A percentile compares a stretch with the other conserved stretches of the same genome.
phyloP scores from a whole-genome alignment of 495 filamentous ascomycete species.

The Podospora appendiculata region DNA sequence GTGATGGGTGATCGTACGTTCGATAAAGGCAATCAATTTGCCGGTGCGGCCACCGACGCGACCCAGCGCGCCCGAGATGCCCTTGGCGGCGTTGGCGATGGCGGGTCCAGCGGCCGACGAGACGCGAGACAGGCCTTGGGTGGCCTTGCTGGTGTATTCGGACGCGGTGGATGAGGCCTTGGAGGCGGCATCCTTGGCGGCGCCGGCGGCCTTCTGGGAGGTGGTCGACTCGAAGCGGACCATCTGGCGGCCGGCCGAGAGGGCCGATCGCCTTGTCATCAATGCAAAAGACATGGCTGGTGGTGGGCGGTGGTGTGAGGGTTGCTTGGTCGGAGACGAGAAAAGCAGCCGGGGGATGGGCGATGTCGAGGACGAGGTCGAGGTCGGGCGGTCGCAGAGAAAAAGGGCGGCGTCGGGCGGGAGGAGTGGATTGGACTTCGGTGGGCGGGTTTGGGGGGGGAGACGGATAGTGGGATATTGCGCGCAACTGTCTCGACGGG shows the following conservation, averaged over 20 bases:
- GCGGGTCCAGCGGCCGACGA: constrained; percentile 71
- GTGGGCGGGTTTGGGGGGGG: constrained; percentile 5
- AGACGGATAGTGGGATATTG: constrained; percentile 10
- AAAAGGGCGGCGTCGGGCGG: constrained; percentile 1
- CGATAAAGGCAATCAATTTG: constrained; percentile 67
- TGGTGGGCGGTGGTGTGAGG: neutral
- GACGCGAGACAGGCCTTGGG: constrained; percentile 78
- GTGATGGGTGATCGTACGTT: constrained; percentile 57
- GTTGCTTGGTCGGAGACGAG: neutral
- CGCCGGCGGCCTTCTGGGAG: constrained; percentile 51
- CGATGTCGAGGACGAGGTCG: neutral
- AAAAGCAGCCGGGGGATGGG: too few species aligned
- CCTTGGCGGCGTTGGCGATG: constrained; percentile 60
- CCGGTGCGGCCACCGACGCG: constrained; percentile 82
- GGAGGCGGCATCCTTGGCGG: constrained; percentile 46
- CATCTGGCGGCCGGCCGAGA: constrained; percentile 34
- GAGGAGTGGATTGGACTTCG: constrained; percentile 4
- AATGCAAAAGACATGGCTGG: constrained; percentile 23
- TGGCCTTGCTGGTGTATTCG: constrained; percentile 65
- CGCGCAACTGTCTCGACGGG: constrained; percentile 16
- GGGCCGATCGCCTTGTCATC: constrained; percentile 24
- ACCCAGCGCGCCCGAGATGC: constrained; percentile 54
- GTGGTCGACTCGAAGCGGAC: constrained; percentile 43
- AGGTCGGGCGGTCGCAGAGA: neutral
- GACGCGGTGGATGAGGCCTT: constrained; percentile 62